Conservation (phyloP, 805 yeast genomes). For the Candida railenensis region DNA sequence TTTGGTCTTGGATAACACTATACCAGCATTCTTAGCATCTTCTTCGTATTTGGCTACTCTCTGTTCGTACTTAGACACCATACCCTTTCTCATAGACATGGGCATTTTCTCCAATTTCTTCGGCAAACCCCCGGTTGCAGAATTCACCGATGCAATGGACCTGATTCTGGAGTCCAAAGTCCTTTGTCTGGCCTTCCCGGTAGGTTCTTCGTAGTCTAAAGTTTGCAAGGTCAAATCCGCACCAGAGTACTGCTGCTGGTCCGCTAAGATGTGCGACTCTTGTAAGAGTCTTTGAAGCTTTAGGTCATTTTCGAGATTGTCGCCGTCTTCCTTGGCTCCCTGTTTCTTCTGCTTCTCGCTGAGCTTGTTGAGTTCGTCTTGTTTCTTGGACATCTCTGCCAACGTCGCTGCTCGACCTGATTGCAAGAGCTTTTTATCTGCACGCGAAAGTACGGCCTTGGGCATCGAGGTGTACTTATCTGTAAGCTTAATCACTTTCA, state of each 20-base stretch:
- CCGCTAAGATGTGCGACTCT: conserved; percentile 66
- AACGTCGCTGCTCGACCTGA: conserved; percentile 63
- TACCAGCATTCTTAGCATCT: conserved; percentile 88
- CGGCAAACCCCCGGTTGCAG: conserved; percentile 45
- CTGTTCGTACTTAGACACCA: conserved; percentile 56
- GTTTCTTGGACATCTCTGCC: conserved; percentile 25
- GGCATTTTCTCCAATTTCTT: conserved; percentile 75
- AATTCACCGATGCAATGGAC: conserved; percentile 37
- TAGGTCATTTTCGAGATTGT: conserved; percentile 67
- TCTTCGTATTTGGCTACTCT: conserved; percentile 59
- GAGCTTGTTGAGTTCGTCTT: conserved; percentile 20
- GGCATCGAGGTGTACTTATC: conserved; percentile 28
- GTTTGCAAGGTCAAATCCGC: conserved; percentile 67
- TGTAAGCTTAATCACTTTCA: conserved; percentile 46
- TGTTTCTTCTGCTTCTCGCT: conserved; percentile 35
- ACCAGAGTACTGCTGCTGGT: conserved; percentile 50
- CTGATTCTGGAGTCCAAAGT: conserved; percentile 60
- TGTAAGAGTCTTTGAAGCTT: conserved; percentile 66
- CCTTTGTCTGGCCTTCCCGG: conserved; percentile 68
- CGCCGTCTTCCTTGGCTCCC: conserved; percentile 39
- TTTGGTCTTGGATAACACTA: conserved; percentile 69
- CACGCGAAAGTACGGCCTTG: conserved; percentile 32
- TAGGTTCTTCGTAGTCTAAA: conserved; percentile 57
- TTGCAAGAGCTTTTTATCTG: conserved; percentile 51
- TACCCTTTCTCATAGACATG: conserved; percentile 83